Evolutionary conservation across 2,329 filamentous ascomycete species (phyloP).

Genomic region (Hypocreales sp.): DNA sequence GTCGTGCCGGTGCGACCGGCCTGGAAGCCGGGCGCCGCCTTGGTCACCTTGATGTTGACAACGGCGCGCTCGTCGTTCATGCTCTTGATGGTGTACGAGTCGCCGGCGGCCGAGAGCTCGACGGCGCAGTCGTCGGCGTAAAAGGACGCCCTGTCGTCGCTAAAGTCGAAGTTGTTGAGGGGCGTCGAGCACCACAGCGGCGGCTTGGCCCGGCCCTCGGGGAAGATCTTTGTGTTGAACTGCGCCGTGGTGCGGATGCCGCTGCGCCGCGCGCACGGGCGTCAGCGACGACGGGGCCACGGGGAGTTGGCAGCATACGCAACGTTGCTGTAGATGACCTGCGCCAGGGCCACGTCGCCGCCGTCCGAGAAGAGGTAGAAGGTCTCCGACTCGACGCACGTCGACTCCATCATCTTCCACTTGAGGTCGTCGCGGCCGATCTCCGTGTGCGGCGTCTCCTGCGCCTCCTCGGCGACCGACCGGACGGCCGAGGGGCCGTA

Average conservation of each 20-base stretch:
- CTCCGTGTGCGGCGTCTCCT: constrained; percentile 66
- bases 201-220: constrained; percentile 53
- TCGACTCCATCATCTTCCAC: constrained; percentile 71
- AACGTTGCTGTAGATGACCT: constrained; percentile 97
- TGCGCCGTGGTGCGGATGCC: constrained; percentile 82
- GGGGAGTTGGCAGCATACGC: constrained; percentile 36
- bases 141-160: constrained; percentile 68
- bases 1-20: constrained; percentile 72
- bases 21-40: constrained; percentile 65
- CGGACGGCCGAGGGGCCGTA: constrained; percentile 82
- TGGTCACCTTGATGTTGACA: constrained; percentile 73
- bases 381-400: constrained; percentile 84
- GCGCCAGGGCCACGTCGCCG: constrained; percentile 62
- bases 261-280: constrained; percentile 28
- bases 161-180: constrained; percentile 67
- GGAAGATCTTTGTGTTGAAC: constrained; percentile 90
- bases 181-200: constrained; percentile 74
- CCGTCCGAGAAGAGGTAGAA: constrained; percentile 80
- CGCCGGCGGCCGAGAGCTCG: constrained; percentile 74
- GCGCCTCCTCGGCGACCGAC: constrained; percentile 68
- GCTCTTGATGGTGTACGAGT: constrained; percentile 77
- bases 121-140: constrained; percentile 75
- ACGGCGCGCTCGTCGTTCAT: constrained; percentile 65
- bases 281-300: constrained; percentile 5
- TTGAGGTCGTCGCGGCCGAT: constrained; percentile 61